Percentiles rank a stretch among this genome's conserved stretches.
phyloP scores from a whole-genome alignment of 306 rosid genomes.

The Medicago arabica region DNA sequence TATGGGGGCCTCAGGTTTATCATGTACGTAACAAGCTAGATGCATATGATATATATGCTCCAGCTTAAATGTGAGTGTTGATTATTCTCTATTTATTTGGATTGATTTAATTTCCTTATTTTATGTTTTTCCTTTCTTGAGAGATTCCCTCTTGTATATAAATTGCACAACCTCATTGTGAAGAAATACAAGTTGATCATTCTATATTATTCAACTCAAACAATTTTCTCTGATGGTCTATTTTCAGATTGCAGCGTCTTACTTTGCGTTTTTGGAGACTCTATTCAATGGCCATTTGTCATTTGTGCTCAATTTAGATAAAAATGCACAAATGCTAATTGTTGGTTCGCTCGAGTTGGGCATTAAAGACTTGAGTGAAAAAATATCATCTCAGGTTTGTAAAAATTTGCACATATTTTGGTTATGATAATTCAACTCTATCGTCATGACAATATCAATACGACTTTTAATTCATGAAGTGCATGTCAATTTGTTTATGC shows the following conservation, averaged over 20 bases:
- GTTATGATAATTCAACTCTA: not conserved
- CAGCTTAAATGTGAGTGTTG: too few relatives aligned
- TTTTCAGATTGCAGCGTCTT: constrained; percentile 74
- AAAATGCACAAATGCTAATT: constrained; percentile 64
- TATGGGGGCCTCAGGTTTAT: too few relatives aligned
- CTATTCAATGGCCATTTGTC: constrained; percentile 75
- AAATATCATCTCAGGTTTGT: constrained; percentile 82
- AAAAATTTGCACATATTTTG: constrained; percentile 4
- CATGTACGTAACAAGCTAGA: too few relatives aligned
- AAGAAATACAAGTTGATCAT: too few relatives aligned
- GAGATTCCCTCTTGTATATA: too few relatives aligned
- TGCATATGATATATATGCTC: too few relatives aligned
- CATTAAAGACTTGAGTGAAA: constrained; percentile 81
- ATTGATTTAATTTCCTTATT: too few relatives aligned
- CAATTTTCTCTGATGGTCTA: constrained; percentile 37
- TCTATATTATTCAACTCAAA: not conserved
- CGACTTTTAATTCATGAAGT: not conserved
- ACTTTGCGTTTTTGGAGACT: constrained; percentile 81
- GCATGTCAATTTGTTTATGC: constrained; percentile 6
- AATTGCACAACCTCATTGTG: too few relatives aligned
- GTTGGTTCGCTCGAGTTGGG: constrained; percentile 91
- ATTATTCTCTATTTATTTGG: too few relatives aligned
- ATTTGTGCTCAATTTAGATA: constrained; percentile 71
- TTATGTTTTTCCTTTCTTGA: too few relatives aligned
- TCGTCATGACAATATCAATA: constrained; percentile 1